These are phyloP conservation scores for Clarireedia paspali DNA, from an alignment of 2,329 filamentous ascomycete species.

Conservation along the genomic window DNA sequence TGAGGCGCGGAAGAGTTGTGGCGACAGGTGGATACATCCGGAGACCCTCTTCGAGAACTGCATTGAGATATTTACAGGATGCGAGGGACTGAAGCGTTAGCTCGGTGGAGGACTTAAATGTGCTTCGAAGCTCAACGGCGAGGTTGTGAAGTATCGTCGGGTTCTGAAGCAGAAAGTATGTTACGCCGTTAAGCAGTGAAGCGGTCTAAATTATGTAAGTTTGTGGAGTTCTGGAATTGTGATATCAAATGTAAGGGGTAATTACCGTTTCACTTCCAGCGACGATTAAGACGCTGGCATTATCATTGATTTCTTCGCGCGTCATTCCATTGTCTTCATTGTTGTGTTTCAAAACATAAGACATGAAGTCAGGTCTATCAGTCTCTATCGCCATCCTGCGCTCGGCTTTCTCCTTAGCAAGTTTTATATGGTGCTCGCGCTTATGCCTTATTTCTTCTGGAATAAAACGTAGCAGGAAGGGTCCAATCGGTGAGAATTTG, in stretches of 20 bases:
- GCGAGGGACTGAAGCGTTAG: constrained; percentile 13
- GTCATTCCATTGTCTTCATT: constrained; percentile 6
- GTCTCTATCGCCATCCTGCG: background rate
- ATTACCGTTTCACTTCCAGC: constrained; percentile 8
- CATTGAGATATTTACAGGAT: constrained; percentile 6
- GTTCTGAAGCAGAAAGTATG: constrained; percentile 47
- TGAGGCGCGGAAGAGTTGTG: background rate
- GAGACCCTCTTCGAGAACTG: constrained; percentile 12
- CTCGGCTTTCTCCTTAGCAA: background rate
- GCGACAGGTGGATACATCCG: constrained; percentile 14
- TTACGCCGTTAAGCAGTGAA: constrained; percentile 22
- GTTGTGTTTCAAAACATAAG: constrained; percentile 6
- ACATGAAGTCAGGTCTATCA: constrained; percentile 4
- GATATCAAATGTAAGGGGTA: background rate
- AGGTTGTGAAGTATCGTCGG: constrained; percentile 27
- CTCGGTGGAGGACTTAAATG: constrained; percentile 29
- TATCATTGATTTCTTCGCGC: background rate
- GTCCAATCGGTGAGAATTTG: background rate
- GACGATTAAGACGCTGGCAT: constrained; percentile 1
- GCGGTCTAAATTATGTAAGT: constrained; percentile 27
- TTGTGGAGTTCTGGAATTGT: constrained; percentile 10
- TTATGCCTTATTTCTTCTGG: background rate
- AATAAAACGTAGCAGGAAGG: background rate
- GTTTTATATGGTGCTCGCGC: background rate
- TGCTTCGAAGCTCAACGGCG: constrained; percentile 33